Evolutionary conservation across 805 yeast species (phyloP), one percentile per base, ranked within the genome.

Genomic region (Zygosaccharomyces bisporus): DNA sequence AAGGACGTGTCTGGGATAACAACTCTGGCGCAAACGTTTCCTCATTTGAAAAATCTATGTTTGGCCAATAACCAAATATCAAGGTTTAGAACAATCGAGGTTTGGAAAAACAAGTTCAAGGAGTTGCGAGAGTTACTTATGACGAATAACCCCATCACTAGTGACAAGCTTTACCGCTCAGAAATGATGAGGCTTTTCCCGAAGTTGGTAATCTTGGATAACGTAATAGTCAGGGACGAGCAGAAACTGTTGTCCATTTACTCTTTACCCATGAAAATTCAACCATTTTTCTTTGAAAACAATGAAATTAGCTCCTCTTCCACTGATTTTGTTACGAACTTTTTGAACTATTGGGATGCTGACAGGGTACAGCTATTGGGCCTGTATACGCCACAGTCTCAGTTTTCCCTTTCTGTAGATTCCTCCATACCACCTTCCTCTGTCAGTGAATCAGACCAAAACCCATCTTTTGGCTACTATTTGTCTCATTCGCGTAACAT

Each of bases 271-370:
- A 67, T 81, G 32, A 65, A 65, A 12, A 64, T 68, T 13, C 77
- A 77, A 41, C 82, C 79, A 46, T 79, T 82, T 68, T 93, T 91
- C 61, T 90, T 90, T 63, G 96, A 86, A 67, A 85, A 80, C 55
- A 72, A 74, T 12, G 86, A 80, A 31, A 72, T 88, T 24, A 88
- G 85, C 50, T 70, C 72, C 19, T 67, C 85, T 23, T 81, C 93
- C 5, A 81, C 89, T n/a, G 80, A 75, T 56, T 93, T 93, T 62
- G 70, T 90, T 5, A 66, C 87, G 21, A 83, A 86, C 52, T 93
- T 77, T 64, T 70, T 86, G 46, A 79, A 80, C 43, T 68, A 83
- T 39, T 93, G 95, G 95, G 99, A 93, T 67, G 56, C 75, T 4
- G 80, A 86, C 58, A 71, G 99, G 47, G 57, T 72, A 7, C 90